These are phyloP conservation scores for Phytophthora cryptogea DNA, from an alignment of 352 stramenopile species.

Conservation along the genomic window DNA sequence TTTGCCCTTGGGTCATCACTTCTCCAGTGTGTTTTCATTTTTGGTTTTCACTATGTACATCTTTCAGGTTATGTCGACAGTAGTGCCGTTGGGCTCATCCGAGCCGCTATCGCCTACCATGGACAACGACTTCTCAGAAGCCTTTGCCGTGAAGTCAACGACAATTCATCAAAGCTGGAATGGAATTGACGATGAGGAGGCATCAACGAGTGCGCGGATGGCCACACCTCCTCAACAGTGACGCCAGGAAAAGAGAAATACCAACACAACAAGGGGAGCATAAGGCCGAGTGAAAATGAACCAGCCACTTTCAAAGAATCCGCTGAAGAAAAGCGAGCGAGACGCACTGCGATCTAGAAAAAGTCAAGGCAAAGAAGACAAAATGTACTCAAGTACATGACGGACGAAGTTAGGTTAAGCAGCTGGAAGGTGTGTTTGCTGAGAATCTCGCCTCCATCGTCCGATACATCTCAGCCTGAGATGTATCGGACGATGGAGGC, in stretches of 20 bases:
- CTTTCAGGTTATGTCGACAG: not conserved
- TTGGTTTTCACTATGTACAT: not conserved
- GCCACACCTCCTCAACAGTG: slow-evolving; percentile 9
- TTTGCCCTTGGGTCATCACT: not conserved
- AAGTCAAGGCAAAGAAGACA: too few relatives aligned
- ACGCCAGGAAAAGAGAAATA: slow-evolving; percentile 7
- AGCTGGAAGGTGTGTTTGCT: too few relatives aligned
- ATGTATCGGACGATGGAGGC: too few relatives aligned
- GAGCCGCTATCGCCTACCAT: slow-evolving; percentile 15
- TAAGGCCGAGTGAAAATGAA: slow-evolving; percentile 18
- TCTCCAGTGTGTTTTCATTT: not conserved
- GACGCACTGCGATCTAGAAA: too few relatives aligned
- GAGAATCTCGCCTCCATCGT: too few relatives aligned
- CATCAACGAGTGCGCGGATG: not conserved
- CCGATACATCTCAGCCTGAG: too few relatives aligned
- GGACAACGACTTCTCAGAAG: slow-evolving; percentile 15
- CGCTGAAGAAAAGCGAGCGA: slow-evolving; percentile 31
- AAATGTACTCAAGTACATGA: too few relatives aligned
- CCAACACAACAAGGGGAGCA: slow-evolving; percentile 2
- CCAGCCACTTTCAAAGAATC: slow-evolving; percentile 4
- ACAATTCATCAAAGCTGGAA: slow-evolving; percentile 7
- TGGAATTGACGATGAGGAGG: not conserved
- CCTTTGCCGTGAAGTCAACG: slow-evolving; percentile 9
- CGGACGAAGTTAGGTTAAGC: too few relatives aligned
- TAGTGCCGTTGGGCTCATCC: slow-evolving; percentile 2